Base-by-base conservation (phyloP, 2,329 filamentous ascomycete species). In the Beauveria medogensis region DNA sequence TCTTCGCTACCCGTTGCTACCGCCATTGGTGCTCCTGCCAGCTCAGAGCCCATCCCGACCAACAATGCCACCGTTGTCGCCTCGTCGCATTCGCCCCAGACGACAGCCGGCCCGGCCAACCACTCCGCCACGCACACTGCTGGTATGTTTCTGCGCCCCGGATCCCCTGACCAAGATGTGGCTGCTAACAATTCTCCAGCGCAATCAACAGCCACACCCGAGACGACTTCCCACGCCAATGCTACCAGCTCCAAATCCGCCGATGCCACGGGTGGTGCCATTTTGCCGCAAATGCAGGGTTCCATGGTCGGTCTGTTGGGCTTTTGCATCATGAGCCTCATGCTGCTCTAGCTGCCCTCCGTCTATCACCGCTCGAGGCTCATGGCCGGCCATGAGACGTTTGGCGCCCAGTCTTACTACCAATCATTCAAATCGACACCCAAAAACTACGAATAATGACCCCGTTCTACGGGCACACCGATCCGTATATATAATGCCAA, bases 291-390 rank as follows among this genome's bases (percentile, higher is more conserved):
- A 55, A 69, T 73, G 70, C 67, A 73, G 63, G 65, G 66, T 51
- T 74, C 72, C 54, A 69, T 72, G 63, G 69, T 64, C 47, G 72
- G 72, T 40, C 65, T 74, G n/a, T 59, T 75, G 60, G 72, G 70
- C 41, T 74, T 74, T 62, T 71, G 71, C 64, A 71, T 73, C 65
- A 69, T 74, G 67, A 69, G 72, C 20, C 64, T 75, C 54, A 68
- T 73, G 64, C 67, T 74, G 65, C 53, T 74, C 60, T 74, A 68
- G 64, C 6, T 57, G 55, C 61, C 47, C 37, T 24, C 37, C 6
- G 5, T 22, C 4, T 24, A 8, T n/a, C 18, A 47, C n/a, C n/a
- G n/a, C 26, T 22, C 34, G 22, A 10, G n/a, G 43, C 46, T 61
- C 54, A 26, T 62, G 47, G 60, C 60, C 48, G 54, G 60, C 60